Percentiles rank a stretch among this genome's conserved stretches.
Evolutionary conservation across 2,329 filamentous ascomycete genomes (phyloP).

Genomic region (Amphichorda felina): DNA sequence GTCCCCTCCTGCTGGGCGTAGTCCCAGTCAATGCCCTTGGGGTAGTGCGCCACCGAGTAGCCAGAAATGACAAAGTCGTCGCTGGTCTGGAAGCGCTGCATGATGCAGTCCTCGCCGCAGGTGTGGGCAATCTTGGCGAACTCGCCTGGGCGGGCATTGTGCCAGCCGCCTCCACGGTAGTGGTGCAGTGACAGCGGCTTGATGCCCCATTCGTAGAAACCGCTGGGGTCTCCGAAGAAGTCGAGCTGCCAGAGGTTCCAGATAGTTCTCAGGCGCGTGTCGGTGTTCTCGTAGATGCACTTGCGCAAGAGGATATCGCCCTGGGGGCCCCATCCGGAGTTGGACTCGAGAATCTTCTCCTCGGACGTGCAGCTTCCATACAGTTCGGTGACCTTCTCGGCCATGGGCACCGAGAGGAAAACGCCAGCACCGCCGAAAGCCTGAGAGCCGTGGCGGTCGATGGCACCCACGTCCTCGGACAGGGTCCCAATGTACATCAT

Average conservation of each 20-base stretch:
- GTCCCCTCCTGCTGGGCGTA: slow-evolving; percentile 39
- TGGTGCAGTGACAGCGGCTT: slow-evolving; percentile 51
- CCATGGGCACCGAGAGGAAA: slow-evolving; percentile 43
- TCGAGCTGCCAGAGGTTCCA: slow-evolving; percentile 51
- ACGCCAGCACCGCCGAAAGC: slow-evolving; percentile 53
- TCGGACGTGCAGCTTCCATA: slow-evolving; percentile 33
- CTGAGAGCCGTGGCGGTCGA: slow-evolving; percentile 49
- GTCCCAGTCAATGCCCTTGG: slow-evolving; percentile 35
- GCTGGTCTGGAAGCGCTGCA: slow-evolving; percentile 43
- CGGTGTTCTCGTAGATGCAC: slow-evolving; percentile 52
- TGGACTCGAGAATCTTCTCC: slow-evolving; percentile 39
- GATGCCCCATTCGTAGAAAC: slow-evolving; percentile 52
- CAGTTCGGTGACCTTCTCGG: slow-evolving; percentile 29
- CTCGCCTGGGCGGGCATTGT: slow-evolving; percentile 39
- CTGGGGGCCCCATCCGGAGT: slow-evolving; percentile 46
- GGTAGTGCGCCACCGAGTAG: slow-evolving; percentile 48
- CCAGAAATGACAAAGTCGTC: slow-evolving; percentile 45
- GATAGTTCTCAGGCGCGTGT: slow-evolving; percentile 42
- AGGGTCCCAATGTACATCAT: slow-evolving; percentile 49
- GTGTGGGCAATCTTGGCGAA: slow-evolving; percentile 45
- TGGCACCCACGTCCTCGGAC: slow-evolving; percentile 48
- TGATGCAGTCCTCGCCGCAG: slow-evolving; percentile 48
- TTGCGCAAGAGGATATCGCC: slow-evolving; percentile 51
- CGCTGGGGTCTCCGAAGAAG: slow-evolving; percentile 45
- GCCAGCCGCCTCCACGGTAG: slow-evolving; percentile 50